These are phyloP conservation scores for Acanthamoeba royreba DNA, from an alignment of 208 protist genomes.

Conservation along the genomic window DNA sequence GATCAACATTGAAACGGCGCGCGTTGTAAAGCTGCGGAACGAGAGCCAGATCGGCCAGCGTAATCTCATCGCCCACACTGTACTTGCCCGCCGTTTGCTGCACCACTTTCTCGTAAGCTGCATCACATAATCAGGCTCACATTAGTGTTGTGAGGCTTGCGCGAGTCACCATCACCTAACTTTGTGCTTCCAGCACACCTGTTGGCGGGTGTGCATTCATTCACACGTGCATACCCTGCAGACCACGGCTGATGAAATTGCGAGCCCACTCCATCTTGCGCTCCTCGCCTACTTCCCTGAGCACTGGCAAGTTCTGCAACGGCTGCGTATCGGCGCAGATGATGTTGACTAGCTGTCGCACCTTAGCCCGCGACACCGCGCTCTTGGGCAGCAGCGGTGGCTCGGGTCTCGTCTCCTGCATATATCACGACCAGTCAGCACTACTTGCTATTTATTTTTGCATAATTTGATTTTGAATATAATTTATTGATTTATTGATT, in stretches of 20 bases:
- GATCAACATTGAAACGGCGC: slow-evolving; percentile 77
- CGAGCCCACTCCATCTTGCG: slow-evolving; percentile 66
- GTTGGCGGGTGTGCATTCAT: too few species aligned
- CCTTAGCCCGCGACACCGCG: slow-evolving; percentile 41
- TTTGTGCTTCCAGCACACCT: not conserved
- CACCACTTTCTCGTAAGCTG: slow-evolving; percentile 70
- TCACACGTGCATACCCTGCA: slow-evolving; percentile 56
- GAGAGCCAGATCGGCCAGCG: slow-evolving; percentile 81
- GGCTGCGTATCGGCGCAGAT: slow-evolving; percentile 85
- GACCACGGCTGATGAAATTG: slow-evolving; percentile 73
- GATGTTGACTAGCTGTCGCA: slow-evolving; percentile 68
- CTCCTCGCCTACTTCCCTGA: slow-evolving; percentile 66
- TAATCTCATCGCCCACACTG: slow-evolving; percentile 80
- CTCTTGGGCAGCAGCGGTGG: slow-evolving; percentile 54
- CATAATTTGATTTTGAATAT: slow-evolving; percentile 37
- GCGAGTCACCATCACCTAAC: not conserved
- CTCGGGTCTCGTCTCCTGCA: slow-evolving; percentile 22
- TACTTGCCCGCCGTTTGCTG: slow-evolving; percentile 74
- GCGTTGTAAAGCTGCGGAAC: slow-evolving; percentile 87
- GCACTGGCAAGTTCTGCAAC: slow-evolving; percentile 82
- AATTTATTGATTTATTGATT: not conserved
- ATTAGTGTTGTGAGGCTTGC: too few species aligned
- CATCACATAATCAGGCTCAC: not conserved
- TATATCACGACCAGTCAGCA: not conserved
- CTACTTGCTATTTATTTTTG: not conserved